Percentiles rank a stretch among this genome's conserved stretches.
Conservation (phyloP, 2,329 filamentous ascomycete species). For the Septoria petroselini region DNA sequence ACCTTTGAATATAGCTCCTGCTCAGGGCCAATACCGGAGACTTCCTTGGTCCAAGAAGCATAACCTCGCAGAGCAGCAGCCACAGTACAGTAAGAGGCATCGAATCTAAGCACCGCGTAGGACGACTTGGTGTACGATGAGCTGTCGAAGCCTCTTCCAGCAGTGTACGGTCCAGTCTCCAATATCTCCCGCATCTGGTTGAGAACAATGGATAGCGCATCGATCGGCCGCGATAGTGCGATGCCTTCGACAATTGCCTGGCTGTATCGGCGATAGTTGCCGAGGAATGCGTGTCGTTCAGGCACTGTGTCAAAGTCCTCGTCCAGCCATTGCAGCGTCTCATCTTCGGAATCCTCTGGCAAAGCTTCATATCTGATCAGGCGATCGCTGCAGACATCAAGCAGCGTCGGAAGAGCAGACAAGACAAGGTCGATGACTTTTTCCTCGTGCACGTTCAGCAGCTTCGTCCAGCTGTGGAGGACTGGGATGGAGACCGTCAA, state of each 20-base stretch:
- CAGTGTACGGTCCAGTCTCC: conserved; percentile 67
- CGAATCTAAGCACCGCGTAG: conserved; percentile 70
- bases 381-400: conserved; percentile 79
- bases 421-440: conserved; percentile 61
- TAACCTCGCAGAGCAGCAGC: conserved; percentile 88
- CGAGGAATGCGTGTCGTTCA: conserved; percentile 89
- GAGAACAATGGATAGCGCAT: conserved; percentile 87
- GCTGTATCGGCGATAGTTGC: conserved; percentile 91
- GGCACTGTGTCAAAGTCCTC: conserved; percentile 95
- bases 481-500: conserved; percentile 91
- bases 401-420: conserved; percentile 66
- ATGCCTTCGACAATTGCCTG: conserved; percentile 83
- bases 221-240: conserved; percentile 74
- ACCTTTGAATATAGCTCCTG: conserved; percentile 49
- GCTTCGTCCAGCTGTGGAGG: conserved; percentile 81
- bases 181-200: conserved; percentile 70
- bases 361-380: conserved; percentile 84
- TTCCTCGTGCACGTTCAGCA: conserved; percentile 70
- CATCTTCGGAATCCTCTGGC: conserved; percentile 75
- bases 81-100: conserved; percentile 85
- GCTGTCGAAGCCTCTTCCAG: conserved; percentile 60
- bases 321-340: conserved; percentile 75
- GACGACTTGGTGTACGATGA: conserved; percentile 61
- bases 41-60: conserved; percentile 66
- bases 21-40: conserved; percentile 38